Base-by-base conservation (phyloP, 1,284 basidiomycete species). In the Tylopilus sp. region DNA sequence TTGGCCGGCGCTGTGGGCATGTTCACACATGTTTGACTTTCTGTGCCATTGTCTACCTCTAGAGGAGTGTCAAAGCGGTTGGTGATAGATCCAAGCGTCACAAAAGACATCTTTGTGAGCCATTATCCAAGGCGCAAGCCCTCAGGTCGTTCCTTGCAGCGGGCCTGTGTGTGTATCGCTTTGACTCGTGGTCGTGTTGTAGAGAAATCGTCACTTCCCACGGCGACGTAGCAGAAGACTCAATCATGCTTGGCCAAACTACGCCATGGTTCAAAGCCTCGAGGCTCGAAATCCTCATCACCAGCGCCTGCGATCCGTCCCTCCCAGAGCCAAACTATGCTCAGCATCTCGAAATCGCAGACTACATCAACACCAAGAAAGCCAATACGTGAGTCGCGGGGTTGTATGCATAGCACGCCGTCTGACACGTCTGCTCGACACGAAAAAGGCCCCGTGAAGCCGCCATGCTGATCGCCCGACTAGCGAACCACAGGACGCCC, bases 341-440 rank as follows among this genome's bases (percentile, higher is more conserved):
- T 1, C 75, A 90, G 39, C 92, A 97, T 69, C 79, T 99, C 56
- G 94, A 98, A 69, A 84, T 99, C 39, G 92, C 93, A 26, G 93
- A 96, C 58, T 83, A 88, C 61, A 85, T 99, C 71, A 97, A 96
- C 69, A 75, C 76, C 57, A 98, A 97, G 76, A 98, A 98, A 71
- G 95, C 94, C 0, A 99, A 99, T 74, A 93, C 82, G 90, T 95
- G 70, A 59, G 89, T 59, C 41, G 8, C 4, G 6, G 12, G 25
- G n/a, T 41, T 3, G 12, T 16, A 35, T 10, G 4, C 15, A 2
- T 13, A 3, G 13, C 28, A 29, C 16, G 16, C 18, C 37, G 13
- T 33, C 37, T 16, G 15, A 42, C 45, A 13, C 19, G 4, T 13
- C 9, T 11, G n/a, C 31, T 28, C 40, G 21, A 21, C 15, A 10